Percentiles rank a stretch among this genome's conserved stretches.
phyloP scores from a whole-genome alignment of 345 rosid genomes.

The Salix suchowensis region DNA sequence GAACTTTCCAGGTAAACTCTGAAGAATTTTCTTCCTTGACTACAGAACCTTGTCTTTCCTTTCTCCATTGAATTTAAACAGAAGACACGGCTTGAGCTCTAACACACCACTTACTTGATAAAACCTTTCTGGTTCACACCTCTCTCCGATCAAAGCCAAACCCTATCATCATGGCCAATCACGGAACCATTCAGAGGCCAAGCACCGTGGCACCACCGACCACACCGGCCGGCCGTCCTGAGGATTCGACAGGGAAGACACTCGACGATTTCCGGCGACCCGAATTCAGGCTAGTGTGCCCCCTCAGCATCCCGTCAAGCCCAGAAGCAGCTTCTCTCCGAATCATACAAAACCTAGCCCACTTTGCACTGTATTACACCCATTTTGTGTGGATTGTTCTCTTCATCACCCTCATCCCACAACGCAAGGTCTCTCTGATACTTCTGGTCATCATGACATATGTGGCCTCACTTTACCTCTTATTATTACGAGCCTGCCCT shows the following conservation, averaged over 20 bases:
- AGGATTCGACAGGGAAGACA: background rate
- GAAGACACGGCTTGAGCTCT: too few species aligned
- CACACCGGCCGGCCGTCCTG: background rate
- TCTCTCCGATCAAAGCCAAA: too few species aligned
- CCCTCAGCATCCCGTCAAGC: constrained; percentile 9
- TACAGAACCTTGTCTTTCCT: too few species aligned
- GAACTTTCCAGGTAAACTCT: too few species aligned
- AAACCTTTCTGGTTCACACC: too few species aligned
- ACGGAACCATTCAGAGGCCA: constrained; percentile 7
- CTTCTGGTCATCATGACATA: constrained; percentile 12
- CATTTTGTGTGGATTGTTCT: constrained; percentile 24
- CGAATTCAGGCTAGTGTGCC: constrained; percentile 5
- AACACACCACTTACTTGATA: too few species aligned
- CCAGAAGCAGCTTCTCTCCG: constrained; percentile 15
- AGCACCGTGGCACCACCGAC: background rate
- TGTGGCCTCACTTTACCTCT: constrained; percentile 9
- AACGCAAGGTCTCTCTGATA: constrained; percentile 22
- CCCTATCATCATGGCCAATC: background rate
- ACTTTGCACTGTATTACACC: constrained; percentile 19
- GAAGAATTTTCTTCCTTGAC: too few species aligned
- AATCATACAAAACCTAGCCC: constrained; percentile 16
- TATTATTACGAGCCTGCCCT: constrained; percentile 14
- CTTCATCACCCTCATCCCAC: constrained; percentile 21
- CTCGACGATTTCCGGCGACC: background rate
- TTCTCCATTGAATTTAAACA: too few species aligned